Percentiles rank a stretch among this genome's conserved stretches.
These are phyloP conservation scores for Spathaspora girioi DNA, from an alignment of 805 yeast species.

Conservation along the genomic window DNA sequence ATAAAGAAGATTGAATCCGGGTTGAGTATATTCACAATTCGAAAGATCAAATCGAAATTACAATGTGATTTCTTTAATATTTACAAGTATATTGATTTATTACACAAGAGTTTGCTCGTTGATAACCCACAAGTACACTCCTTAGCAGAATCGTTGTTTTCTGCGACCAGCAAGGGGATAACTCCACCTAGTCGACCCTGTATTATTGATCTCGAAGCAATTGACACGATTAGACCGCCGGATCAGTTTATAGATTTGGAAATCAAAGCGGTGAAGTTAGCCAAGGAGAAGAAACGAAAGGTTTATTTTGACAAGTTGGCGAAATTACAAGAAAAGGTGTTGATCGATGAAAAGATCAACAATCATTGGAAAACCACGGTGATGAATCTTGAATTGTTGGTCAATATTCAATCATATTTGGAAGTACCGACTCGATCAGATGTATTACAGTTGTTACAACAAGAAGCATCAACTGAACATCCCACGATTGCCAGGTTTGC, in stretches of 20 bases:
- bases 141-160: conserved; percentile 51
- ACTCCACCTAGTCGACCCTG: conserved; percentile 42
- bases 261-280: conserved; percentile 54
- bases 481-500: conserved; percentile 63
- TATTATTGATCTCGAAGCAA: conserved; percentile 40
- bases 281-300: conserved; percentile 57
- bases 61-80: conserved; percentile 56
- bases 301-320: conserved; percentile 37
- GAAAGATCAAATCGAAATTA: conserved; percentile 55
- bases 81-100: conserved; percentile 41
- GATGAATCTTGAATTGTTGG: conserved; percentile 47
- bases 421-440: conserved; percentile 44
- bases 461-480: conserved; percentile 55
- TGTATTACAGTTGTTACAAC: conserved; percentile 41
- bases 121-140: conserved; percentile 55
- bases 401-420: conserved; percentile 49
- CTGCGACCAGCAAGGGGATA: conserved; percentile 23
- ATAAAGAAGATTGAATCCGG: conserved; percentile 61
- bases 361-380: conserved; percentile 57
- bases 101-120: conserved; percentile 52
- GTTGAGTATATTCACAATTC: conserved; percentile 52
- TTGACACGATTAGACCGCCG: conserved; percentile 56
- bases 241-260: conserved; percentile 56
- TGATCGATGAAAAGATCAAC: conserved; percentile 21
- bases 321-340: conserved; percentile 37